Base-by-base conservation (phyloP, 495 filamentous ascomycete genomes). In the Lasiosphaeria ovina region DNA sequence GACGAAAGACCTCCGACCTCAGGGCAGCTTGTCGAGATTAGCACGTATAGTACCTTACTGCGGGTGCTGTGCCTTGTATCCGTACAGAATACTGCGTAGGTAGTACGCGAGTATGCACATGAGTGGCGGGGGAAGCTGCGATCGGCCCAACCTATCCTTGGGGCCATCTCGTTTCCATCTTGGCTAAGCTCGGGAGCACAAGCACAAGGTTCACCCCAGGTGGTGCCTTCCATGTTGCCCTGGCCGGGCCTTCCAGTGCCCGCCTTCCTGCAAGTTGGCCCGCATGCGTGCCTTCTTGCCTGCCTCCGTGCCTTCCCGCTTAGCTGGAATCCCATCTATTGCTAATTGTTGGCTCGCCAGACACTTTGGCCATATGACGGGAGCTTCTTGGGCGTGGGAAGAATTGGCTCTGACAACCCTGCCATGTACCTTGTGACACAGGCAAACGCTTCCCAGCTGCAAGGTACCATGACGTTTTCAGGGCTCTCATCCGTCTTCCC, bases 171-270 rank as follows among this genome's bases (percentile, higher is more conserved):
- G 44, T n/a, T 47, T 47, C 44, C 44, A 47, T 47, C 44, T 14
- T 47, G 44, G 44, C 44, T 47, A 47, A 47, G 44, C 6, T 47
- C 44, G 44, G 44, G 16, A 47, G 44, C 44, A 47, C 44, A 9
- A 47, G 5, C 44, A 24, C 24, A 4, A 47, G 12, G 44, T 14
- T 11, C 44, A 47, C 44, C 38, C 44, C 12, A 47, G 44, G 12
- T 47, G 44, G 12, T 47, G 44, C 5, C 44, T 47, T 47, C 44
- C 44, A 24, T 24, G 24, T 24, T 47, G 16, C 12, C 44, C 44
- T 47, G 44, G 44, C 5, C 2, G 16, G 44, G 12, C 44, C 12
- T 47, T 11, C 44, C 4, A 14, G 44, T 14, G 6, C 6, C 44
- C 12, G 11, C 12, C 44, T 47, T 24, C 24, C 6, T 11, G 44